Evolutionary conservation across 2,329 filamentous ascomycete genomes (phyloP).

Genomic region (Gaeumannomyces tritici): DNA sequence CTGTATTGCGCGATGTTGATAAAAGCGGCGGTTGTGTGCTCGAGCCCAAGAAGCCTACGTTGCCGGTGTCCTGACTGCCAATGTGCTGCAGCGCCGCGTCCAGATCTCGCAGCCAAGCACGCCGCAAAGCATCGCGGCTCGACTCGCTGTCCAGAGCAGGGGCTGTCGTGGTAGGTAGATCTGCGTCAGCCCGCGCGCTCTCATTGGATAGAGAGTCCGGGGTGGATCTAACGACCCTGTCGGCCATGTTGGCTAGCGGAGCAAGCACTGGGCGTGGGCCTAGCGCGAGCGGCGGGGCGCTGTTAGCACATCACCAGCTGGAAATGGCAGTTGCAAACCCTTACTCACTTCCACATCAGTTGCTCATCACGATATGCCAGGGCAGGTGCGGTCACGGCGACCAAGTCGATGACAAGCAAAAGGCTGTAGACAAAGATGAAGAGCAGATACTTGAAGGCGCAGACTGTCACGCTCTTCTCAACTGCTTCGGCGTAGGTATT

Average conservation of each 20-base stretch:
- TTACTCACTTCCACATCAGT: background rate
- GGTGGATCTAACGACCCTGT: background rate
- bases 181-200: background rate
- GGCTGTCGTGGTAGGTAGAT: background rate
- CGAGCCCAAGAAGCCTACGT: too few species aligned
- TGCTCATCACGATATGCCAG: background rate
- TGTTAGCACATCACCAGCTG: background rate
- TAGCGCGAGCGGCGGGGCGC: background rate
- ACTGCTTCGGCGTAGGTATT: too few species aligned
- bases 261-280: background rate
- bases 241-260: background rate
- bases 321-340: slow-evolving; percentile 13
- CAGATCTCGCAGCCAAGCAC: background rate
- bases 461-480: accelerated
- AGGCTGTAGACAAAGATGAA: background rate
- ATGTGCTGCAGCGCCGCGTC: background rate
- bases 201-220: background rate
- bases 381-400: background rate
- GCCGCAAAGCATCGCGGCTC: background rate
- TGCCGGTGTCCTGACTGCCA: background rate
- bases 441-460: background rate
- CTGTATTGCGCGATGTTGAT: background rate
- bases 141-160: background rate
- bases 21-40: too few species aligned
- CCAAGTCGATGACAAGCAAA: too few species aligned